A percentile compares a stretch with the other conserved stretches of the same genome.
Conservation (phyloP, 306 rosid genomes). For the Lathyrus aphaca region DNA sequence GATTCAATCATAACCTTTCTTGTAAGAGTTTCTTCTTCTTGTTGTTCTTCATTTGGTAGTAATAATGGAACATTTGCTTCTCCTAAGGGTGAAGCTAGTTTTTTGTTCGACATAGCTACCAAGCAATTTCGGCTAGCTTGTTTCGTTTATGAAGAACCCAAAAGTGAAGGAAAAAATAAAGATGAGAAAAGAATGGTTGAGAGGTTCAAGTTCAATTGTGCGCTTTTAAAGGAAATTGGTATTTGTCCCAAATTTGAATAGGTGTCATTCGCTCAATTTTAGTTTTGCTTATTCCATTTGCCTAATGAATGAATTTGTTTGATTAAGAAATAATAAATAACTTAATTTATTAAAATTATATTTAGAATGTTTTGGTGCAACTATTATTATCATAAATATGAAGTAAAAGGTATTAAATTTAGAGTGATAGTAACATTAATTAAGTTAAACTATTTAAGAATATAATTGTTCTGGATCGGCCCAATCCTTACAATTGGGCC, state of each 20-base stretch:
- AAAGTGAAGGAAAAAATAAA: not conserved
- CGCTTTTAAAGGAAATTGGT: conserved; percentile 2
- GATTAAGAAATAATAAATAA: no score
- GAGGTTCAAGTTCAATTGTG: not conserved
- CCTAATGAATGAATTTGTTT: no score
- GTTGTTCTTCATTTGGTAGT: conserved; percentile 26
- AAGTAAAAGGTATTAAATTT: no score
- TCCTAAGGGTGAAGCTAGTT: conserved; percentile 27
- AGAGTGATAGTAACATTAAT: no score
- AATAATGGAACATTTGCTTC: conserved; percentile 49
- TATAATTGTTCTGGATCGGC: no score
- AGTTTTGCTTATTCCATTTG: no score
- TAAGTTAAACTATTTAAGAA: no score
- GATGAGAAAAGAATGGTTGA: not conserved
- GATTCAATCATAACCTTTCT: conserved; percentile 58
- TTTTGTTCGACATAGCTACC: conserved; percentile 40
- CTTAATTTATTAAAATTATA: no score
- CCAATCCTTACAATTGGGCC: no score
- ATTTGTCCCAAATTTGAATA: not conserved
- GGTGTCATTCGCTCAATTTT: no score
- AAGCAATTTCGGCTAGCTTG: not conserved
- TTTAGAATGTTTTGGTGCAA: no score
- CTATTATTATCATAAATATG: no score
- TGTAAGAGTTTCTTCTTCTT: not conserved
- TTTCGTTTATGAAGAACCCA: not conserved